Base-by-base conservation (phyloP, 2,329 filamentous ascomycete genomes). In the Ophiostoma quercus region DNA sequence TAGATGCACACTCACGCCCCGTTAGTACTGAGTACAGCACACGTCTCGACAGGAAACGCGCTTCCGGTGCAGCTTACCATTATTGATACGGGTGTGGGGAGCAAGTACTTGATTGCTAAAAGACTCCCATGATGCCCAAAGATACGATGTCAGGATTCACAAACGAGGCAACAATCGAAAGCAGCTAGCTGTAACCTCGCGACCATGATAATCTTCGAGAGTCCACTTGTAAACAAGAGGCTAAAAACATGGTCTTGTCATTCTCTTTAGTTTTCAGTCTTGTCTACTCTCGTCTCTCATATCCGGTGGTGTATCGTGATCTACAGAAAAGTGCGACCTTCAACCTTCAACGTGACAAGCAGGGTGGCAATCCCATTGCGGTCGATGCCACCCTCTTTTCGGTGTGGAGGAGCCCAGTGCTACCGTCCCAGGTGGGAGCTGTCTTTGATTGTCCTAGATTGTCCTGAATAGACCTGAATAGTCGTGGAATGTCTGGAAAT, bases 251-350 rank as follows among this genome's bases (percentile, higher is more conserved):
- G 9, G 51, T 14, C 51, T 57, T 14, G 41, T 14, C 1, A 19
- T 16, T 47, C 43, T 4, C 5, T 16, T 3, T 19, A 6, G 41
- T 16, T 7, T 47, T 8, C 43, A 47, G 43, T 47, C 22, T 57
- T 57, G 51, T 57, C 51, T 57, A 57, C 22, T 57, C 51, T 47
- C 16, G 43, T 47, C 43, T 47, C 43, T 47, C 43, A 47, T 47
- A 25, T 57, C 51, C 51, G 51, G 51, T 47, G 43, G 43, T 47
- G 43, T 57, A 57, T 57, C 51, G 51, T 57, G 51, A 57, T 57
- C 51, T 22, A 25, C 51, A 54, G 22, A 34, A 34, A 34, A 34
- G 34, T 34, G 8, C 34, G 34, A 34, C 34, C 34, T 34, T 41
- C 39, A 41, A 41, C 39, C 39, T 14, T 41, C 39, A 41, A 14